These are phyloP conservation scores for Phanerochaete carnosa DNA, from an alignment of 768 basidiomycete genomes.

Conservation along the genomic window DNA sequence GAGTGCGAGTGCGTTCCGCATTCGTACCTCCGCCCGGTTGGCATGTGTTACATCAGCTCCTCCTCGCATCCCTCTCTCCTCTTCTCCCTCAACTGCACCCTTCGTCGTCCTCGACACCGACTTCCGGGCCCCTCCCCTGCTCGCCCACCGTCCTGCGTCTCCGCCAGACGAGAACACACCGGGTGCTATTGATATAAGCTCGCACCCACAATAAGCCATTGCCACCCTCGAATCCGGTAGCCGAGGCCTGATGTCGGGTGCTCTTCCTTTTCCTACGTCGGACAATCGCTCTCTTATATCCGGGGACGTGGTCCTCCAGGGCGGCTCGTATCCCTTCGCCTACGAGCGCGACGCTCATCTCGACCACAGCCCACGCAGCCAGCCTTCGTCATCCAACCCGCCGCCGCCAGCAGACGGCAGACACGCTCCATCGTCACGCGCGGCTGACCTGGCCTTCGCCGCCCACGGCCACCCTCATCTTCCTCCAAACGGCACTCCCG, in stretches of 20 bases:
- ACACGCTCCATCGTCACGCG: background rate
- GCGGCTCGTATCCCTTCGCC: background rate
- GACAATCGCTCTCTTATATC: slow-evolving; percentile 15
- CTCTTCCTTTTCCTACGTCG: slow-evolving; percentile 15
- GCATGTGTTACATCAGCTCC: background rate
- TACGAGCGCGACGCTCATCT: background rate
- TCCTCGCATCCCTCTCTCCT: background rate
- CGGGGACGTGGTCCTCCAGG: background rate
- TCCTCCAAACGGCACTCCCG: background rate
- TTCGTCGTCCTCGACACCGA: background rate
- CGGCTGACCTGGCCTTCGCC: background rate
- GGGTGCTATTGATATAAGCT: slow-evolving; percentile 15
- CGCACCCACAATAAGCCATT: background rate
- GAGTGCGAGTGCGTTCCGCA: background rate
- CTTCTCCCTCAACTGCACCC: background rate
- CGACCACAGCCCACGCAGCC: background rate
- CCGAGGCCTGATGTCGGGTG: slow-evolving; percentile 9
- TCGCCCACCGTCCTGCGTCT: background rate
- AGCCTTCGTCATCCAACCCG: background rate
- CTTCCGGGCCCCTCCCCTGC: background rate
- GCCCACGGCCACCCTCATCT: background rate
- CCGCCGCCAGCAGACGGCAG: background rate
- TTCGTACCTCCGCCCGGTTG: background rate
- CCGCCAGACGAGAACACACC: background rate
- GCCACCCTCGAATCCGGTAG: slow-evolving; percentile 1